Base-by-base conservation (phyloP, 345 rosid species). In the Aethionema arabicum region DNA sequence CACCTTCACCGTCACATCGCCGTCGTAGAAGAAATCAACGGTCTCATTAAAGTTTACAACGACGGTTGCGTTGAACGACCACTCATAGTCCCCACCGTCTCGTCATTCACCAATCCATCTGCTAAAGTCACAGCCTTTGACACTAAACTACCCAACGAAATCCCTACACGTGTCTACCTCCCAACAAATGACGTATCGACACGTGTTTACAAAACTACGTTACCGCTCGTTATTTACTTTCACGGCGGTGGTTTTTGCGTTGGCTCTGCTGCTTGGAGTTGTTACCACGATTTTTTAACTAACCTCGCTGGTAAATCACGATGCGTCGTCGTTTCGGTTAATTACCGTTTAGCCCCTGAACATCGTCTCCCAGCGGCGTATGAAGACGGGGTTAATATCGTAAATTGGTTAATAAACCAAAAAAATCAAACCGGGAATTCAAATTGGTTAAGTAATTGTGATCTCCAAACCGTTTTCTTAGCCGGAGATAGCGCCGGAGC, bases 401-500 rank as follows among this genome's bases (percentile, higher is more conserved):
- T 88, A 9, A 45, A 58, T 43, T 91, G 98, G 98, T 12, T 85
- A 32, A 74, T 71, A 32, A 79, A 80, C 8, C 82, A 77, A 65
- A 66, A 73, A 32, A 53, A 50, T 8, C 44, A 78, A 57, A 54
- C 56, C 46, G 83, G 82, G 4, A 79, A 83, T 3, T 75, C 42
- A 21, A 70, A 82, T 77, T 80, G 90, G 85, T 54, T 61, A 41
- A 68, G 54, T 38, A 74, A 63, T 37, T 79, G 84, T 49, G 66
- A 81, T 36, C 80, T 81, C 42, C 66, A 81, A 0, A 62, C 76
- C 59, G 63, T 83, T 36, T 87, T 79, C 70, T 32, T 85, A 11
- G 84, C 77, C 7, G 90, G 96, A 21, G 96, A 88, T 31, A 88
- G 93, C 60, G 83, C 93, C 7, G 88, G 96, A 8, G 93, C 84